Evolutionary conservation across 441 rosid species (phyloP), one percentile per base, ranked within the genome.

Genomic region (Brassica hybrid): DNA sequence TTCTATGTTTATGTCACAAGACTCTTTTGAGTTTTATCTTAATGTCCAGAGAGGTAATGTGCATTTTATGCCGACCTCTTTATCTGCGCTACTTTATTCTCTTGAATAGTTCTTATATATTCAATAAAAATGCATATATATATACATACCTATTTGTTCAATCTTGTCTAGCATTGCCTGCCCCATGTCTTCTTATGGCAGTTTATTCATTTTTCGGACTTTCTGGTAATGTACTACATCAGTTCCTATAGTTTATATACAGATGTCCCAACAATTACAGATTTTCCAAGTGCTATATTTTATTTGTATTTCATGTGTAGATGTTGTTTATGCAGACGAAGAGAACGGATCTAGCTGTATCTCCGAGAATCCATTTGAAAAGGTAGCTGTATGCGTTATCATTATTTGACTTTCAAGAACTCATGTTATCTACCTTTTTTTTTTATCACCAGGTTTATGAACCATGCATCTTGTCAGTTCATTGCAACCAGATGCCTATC

Each of bases 401-500:
- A 62, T 57, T 64, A 32, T 38, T 62, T 56, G 66, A 25, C 59
- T 72, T 66, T 21, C 27, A 61, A 60, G n/a, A 52, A 57, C 30
- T 62, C 32, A 27, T 27, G 32, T 27, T 27, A 25, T 5, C 10
- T 27, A 27, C 32, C 32, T 25, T 65, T 66, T 65, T 60, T 74
- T 27, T n/a, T 27, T 32, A 25, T 62, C 76, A 76, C 66, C 72
- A 93, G 98, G 88, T 85, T 48, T 84, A 80, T 67, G 85, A 86
- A 81, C 96, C 97, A 80, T 90, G 96, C 88, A 59, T 57, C 78
- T 75, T 91, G 89, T 86, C 81, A 34, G 80, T 86, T 71, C 80
- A 69, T 64, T 90, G 92, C 88, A 74, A 80, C 86, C 86, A 87
- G 86, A 86, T 85, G 60, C 88, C 93, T 71, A 81, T 95, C 76